Percentiles rank a stretch among this genome's conserved stretches.
These are phyloP conservation scores for Lactifluus hygrophoroides DNA, from an alignment of 768 basidiomycete species.

Conservation along the genomic window DNA sequence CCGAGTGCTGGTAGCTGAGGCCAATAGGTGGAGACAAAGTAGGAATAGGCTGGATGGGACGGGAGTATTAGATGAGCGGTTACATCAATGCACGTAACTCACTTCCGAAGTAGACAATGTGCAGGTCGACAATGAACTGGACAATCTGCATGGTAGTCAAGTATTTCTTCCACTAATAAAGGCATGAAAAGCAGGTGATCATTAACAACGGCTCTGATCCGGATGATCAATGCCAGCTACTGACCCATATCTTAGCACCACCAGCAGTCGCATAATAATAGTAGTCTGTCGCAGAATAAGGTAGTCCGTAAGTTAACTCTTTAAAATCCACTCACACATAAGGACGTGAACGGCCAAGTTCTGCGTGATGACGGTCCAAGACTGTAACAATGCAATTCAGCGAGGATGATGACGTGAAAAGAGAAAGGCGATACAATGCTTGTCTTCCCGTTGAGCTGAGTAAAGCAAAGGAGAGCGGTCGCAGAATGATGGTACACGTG, in stretches of 20 bases:
- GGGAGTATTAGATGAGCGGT: not conserved
- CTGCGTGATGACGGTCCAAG: conserved; percentile 90
- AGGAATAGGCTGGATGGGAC: conserved; percentile 55
- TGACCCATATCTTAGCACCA: conserved; percentile 92
- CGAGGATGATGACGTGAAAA: not conserved
- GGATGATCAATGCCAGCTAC: conserved; percentile 16
- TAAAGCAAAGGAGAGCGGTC: conserved; percentile 89
- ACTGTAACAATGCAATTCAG: conserved; percentile 39
- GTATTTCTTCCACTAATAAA: conserved; percentile 92
- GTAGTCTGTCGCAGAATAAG: conserved; percentile 55
- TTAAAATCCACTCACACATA: conserved; percentile 69
- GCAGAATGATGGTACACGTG: conserved; percentile 99
- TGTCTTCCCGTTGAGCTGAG: conserved; percentile 90
- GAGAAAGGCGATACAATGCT: conserved; percentile 51
- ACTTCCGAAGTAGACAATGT: conserved; percentile 93
- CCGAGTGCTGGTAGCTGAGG: conserved; percentile 56
- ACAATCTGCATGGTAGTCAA: conserved; percentile 93
- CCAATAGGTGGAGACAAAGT: conserved; percentile 58
- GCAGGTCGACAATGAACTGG: conserved; percentile 91
- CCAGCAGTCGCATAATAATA: conserved; percentile 99
- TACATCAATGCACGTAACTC: conserved; percentile 29
- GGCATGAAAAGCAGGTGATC: not conserved
- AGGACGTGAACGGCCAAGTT: conserved; percentile 92
- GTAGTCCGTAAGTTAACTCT: not conserved
- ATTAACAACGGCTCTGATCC: not conserved